A percentile compares a stretch with the other conserved stretches of the same genome.
Conservation (phyloP, 768 basidiomycete genomes). For the Lactarius quietus region DNA sequence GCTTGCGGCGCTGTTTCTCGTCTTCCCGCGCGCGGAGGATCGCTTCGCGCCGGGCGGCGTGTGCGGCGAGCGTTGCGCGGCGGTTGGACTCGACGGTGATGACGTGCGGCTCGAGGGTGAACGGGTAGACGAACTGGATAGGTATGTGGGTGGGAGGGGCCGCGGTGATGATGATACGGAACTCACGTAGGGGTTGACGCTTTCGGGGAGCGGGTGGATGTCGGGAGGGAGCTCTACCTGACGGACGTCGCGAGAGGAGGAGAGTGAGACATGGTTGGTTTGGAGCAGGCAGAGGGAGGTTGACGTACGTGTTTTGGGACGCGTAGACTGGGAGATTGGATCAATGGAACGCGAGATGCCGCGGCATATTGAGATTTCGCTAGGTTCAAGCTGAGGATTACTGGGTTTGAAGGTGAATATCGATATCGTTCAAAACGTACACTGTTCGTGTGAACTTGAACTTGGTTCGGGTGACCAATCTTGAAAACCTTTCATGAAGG, state of each 20-base stretch:
- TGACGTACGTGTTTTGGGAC: slow-evolving; percentile 70
- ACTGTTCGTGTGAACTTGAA: slow-evolving; percentile 19
- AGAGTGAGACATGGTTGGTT: background rate
- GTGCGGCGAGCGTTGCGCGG: slow-evolving; percentile 58
- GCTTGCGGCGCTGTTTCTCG: slow-evolving; percentile 62
- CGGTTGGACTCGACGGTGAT: slow-evolving; percentile 73
- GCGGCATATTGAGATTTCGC: slow-evolving; percentile 71
- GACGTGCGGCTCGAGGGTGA: slow-evolving; percentile 86
- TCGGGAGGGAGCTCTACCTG: slow-evolving; percentile 86
- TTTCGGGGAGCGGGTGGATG: slow-evolving; percentile 92
- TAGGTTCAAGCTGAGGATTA: background rate
- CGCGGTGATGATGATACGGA: background rate
- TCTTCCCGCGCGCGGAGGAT: slow-evolving; percentile 69
- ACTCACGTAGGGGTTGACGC: slow-evolving; percentile 82
- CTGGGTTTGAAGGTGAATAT: background rate
- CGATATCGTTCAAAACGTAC: background rate
- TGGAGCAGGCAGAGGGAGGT: background rate
- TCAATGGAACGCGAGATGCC: slow-evolving; percentile 73
- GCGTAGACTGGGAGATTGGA: slow-evolving; percentile 88
- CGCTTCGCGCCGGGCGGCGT: slow-evolving; percentile 63
- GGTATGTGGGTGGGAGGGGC: background rate
- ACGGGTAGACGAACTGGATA: slow-evolving; percentile 90
- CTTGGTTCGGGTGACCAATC: too few species aligned
- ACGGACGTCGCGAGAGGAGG: background rate
- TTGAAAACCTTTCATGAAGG: too few species aligned